Conservation (phyloP, 2,329 filamentous ascomycete genomes). For the Drechslerella dactyloides region DNA sequence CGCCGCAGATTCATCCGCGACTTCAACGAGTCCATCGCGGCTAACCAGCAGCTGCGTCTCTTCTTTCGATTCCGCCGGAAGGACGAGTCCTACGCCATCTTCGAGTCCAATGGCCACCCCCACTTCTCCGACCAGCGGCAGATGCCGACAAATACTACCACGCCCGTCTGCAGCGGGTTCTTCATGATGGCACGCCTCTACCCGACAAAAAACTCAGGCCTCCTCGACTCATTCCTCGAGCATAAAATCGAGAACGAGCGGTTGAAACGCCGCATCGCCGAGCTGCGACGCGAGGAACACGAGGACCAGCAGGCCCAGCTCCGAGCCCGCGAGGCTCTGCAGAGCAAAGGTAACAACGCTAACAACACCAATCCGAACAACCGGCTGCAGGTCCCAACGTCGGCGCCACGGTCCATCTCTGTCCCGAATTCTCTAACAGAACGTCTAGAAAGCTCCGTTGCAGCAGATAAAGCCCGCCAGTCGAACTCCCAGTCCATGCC, state of each 20-base stretch:
- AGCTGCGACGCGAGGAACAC: slow-evolving; percentile 82
- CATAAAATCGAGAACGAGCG: slow-evolving; percentile 97
- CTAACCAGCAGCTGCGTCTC: slow-evolving; percentile 77
- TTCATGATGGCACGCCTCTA: slow-evolving; percentile 94
- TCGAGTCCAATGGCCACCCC: slow-evolving; percentile 91
- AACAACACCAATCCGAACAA: slow-evolving; percentile 11
- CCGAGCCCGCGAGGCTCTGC: slow-evolving; percentile 55
- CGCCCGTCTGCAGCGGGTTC: slow-evolving; percentile 75
- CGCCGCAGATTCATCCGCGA: slow-evolving; percentile 75
- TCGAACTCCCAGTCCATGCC: slow-evolving; percentile 66
- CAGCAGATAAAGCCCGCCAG: slow-evolving; percentile 37
- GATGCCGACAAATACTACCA: slow-evolving; percentile 53
- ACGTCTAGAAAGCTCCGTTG: slow-evolving; percentile 49
- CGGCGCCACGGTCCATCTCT: slow-evolving; percentile 23
- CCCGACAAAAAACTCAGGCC: slow-evolving; percentile 80
- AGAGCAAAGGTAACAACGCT: slow-evolving; percentile 62
- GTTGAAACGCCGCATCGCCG: slow-evolving; percentile 79
- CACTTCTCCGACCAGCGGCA: slow-evolving; percentile 74
- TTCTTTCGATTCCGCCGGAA: slow-evolving; percentile 83
- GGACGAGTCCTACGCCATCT: slow-evolving; percentile 76
- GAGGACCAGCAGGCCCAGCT: slow-evolving; percentile 69
- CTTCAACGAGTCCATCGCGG: slow-evolving; percentile 86
- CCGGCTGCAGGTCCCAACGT: slow-evolving; percentile 21
- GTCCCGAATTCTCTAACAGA: slow-evolving; percentile 54
- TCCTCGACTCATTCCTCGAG: slow-evolving; percentile 91